A percentile compares a stretch with the other conserved stretches of the same genome.
phyloP scores from a whole-genome alignment of 1,139 yeast genomes.

The Yarrowia galli region DNA sequence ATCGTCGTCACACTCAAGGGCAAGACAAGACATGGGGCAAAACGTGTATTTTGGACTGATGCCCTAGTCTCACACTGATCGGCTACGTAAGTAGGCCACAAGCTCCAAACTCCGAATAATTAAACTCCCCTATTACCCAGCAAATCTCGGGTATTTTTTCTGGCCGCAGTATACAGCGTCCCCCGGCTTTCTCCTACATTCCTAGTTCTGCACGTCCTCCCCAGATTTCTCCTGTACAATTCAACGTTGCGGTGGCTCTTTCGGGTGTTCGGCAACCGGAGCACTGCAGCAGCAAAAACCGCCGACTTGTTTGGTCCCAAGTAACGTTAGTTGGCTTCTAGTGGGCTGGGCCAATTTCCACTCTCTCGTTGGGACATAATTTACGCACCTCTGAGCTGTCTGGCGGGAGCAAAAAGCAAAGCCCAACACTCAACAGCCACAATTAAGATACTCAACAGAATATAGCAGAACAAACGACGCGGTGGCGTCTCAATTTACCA shows the following conservation, averaged over 20 bases:
- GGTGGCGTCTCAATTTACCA: constrained; percentile 1
- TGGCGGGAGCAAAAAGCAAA: not conserved
- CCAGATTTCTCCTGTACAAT: constrained; percentile 10
- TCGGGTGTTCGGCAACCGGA: constrained; percentile 21
- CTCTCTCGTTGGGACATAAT: constrained; percentile 11
- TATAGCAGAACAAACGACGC: constrained; percentile 8
- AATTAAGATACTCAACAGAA: constrained; percentile 27
- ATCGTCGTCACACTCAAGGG: not conserved
- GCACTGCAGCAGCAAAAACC: not conserved
- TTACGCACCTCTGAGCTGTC: constrained; percentile 20
- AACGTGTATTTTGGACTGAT: not conserved
- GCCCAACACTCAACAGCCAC: constrained; percentile 33
- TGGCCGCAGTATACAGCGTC: not conserved
- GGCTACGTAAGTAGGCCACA: not conserved
- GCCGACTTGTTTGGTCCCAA: not conserved
- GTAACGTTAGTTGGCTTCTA: not conserved
- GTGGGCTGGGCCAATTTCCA: not conserved
- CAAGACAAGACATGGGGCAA: constrained; percentile 6
- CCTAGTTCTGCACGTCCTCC: constrained; percentile 22
- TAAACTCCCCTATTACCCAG: not conserved
- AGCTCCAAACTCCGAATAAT: constrained; percentile 16
- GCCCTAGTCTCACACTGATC: not conserved
- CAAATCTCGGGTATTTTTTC: not conserved
- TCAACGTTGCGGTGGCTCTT: constrained; percentile 23
- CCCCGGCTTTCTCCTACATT: constrained; percentile 19